Evolutionary conservation across 2,329 filamentous ascomycete genomes (phyloP), one percentile per base, ranked within the genome.

Genomic region (Iodosphaeria phyllophila): DNA sequence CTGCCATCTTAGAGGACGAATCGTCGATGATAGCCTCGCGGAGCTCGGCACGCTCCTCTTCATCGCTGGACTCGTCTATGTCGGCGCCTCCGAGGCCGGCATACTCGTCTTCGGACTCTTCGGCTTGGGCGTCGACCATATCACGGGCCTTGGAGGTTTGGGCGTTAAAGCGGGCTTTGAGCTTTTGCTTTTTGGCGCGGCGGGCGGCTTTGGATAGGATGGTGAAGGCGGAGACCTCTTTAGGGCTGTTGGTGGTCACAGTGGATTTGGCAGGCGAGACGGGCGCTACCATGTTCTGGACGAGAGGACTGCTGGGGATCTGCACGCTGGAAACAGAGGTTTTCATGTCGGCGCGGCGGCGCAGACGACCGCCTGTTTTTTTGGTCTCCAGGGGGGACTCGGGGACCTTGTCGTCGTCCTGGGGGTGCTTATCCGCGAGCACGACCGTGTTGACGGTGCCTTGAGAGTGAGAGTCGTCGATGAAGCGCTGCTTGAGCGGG

Each of bases 61-160:
- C 77, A 28, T 74, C 74, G 21, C 65, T 74, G 22, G 71, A 74
- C 34, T 86, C 80, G 36, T 95, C 86, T 31, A 86, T 84, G 47
- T 84, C 86, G 8, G 60, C 75, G 33, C 89, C 89, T 36, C 89
- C 89, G 7, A 98, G 60, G 4, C 89, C 89, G 19, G 84, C 86
- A 46, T 95, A 98, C 48, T 98, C 89, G 44, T 98, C 89, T 44
- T 98, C 91, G 0, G 89, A 98, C 51, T 98, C 89, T 39, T 92
- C 80, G 31, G 89, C 86, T 44, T 92, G 83, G 36, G 93, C 89
- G 35, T 95, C 69, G 18, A 98, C 62, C 64, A 92, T 78, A 13
- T 75, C 73, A 40, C 73, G 83, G 1, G 84, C 86, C 43, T 78
- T 74, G 52, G 80, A 91, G 46, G 76, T 84, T 49, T 82, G 84